phyloP scores from a whole-genome alignment of 148 eudicot genomes.

The Cornus florida region DNA sequence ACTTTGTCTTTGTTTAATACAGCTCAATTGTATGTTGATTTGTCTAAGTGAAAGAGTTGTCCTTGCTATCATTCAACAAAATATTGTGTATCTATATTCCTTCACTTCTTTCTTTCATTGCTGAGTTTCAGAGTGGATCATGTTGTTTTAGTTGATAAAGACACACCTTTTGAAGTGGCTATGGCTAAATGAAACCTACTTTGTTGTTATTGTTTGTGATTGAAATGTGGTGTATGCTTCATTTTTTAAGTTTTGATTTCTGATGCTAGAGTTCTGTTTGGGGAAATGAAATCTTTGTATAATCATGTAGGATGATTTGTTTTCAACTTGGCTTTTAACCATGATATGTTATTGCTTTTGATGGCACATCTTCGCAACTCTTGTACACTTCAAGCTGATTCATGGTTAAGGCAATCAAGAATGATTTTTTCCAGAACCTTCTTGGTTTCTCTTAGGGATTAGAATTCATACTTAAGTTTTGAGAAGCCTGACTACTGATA shows the following conservation, averaged over 20 bases:
- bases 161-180: not conserved
- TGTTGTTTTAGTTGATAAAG: not conserved
- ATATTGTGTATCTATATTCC: constrained; percentile 11
- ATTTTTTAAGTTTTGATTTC: not conserved
- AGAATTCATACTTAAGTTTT: too few relatives aligned
- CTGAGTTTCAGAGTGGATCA: not conserved
- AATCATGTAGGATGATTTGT: not conserved
- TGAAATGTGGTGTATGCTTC: not conserved
- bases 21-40: constrained; percentile 27
- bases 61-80: not conserved
- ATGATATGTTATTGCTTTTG: not conserved
- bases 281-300: not conserved
- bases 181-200: not conserved
- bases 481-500: too few relatives aligned
- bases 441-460: constrained; percentile 3
- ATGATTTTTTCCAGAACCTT: not conserved
- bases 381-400: constrained; percentile 1
- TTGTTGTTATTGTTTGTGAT: not conserved
- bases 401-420: not conserved
- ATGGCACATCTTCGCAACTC: not conserved
- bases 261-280: constrained; percentile 17
- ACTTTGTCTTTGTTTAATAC: not conserved
- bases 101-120: not conserved
- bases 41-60: constrained; percentile 18
- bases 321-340: not conserved